Evolutionary conservation across 495 filamentous ascomycete genomes (phyloP), one percentile per base, ranked within the genome.

Genomic region (Achaetomiella virescens): DNA sequence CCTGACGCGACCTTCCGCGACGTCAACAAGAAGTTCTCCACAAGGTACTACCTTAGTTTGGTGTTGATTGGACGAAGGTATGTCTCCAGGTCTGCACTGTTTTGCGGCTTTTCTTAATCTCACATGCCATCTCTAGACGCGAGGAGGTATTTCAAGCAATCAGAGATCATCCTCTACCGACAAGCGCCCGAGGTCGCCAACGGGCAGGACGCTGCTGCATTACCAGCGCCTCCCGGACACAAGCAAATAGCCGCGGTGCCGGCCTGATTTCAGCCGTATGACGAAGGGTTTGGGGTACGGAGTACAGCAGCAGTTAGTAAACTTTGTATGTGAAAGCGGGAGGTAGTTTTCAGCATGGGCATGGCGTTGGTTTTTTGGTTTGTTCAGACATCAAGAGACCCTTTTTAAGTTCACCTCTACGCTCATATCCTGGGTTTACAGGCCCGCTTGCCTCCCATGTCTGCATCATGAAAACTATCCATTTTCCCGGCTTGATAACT

Each of bases 11-110:
- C 93, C 18, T 99, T 99, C 83, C 88, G 95, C 38, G 95, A 99
- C 72, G 93, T 99, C 57, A 99, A 99, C 83, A 99, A 97, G 82
- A 97, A 97, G 74, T 99, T 93, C 72, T 97, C 92, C 31, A 97
- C 95, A 52, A 80, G 93, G 60, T 99, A 99, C 74, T 97, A 99
- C 73, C 81, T 99, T 49, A 96, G 90, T 70, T 74, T 99, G 61
- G 93, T 99, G 10, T 78, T 97, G 60, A 97, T 97, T 59, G 92
- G n/a, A 97, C 70, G 92, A 97, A 81, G 90, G 90, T 88, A 75
- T 46, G 77, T 61, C 44, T 21, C 24, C 20, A 8, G 12, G 1
- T 2, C 7, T 41, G n/a, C n/a, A n/a, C n/a, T n/a, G n/a, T n/a
- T n/a, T n/a, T n/a, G n/a, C n/a, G n/a, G n/a, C n/a, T n/a, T n/a